phyloP scores from a whole-genome alignment of 306 rosid genomes.

The Aeschynomene evenia region DNA sequence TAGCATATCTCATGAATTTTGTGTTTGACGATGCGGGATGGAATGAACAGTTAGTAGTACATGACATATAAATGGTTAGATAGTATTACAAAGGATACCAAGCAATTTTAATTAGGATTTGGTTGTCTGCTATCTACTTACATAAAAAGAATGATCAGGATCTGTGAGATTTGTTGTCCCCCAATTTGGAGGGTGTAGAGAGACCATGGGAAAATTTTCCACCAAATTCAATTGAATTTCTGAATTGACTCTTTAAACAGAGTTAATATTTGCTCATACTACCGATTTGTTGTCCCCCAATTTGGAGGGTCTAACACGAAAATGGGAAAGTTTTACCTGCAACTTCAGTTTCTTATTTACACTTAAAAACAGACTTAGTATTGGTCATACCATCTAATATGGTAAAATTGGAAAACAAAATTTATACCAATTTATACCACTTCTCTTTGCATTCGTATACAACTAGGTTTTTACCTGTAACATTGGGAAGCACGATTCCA shows the following conservation, averaged over 20 bases:
- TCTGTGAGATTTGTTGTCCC: not conserved
- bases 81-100: not conserved
- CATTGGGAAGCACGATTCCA: not conserved
- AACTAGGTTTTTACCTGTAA: too few relatives aligned
- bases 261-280: not conserved
- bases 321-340: too few relatives aligned
- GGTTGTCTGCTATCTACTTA: not conserved
- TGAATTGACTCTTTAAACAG: too few relatives aligned
- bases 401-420: too few relatives aligned
- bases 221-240: too few relatives aligned
- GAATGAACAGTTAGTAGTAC: constrained; percentile 21
- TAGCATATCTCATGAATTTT: constrained; percentile 24
- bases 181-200: not conserved
- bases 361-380: too few relatives aligned
- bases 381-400: too few relatives aligned
- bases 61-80: constrained; percentile 13
- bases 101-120: constrained; percentile 9
- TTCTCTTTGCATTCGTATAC: too few relatives aligned
- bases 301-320: not conserved
- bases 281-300: not conserved
- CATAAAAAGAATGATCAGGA: too few relatives aligned
- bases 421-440: too few relatives aligned
- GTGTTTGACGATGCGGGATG: constrained; percentile 18
- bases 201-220: not conserved
- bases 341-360: too few relatives aligned